Evolutionary conservation across 2,329 filamentous ascomycete species (phyloP).

Genomic region (Cercospora zeina): DNA sequence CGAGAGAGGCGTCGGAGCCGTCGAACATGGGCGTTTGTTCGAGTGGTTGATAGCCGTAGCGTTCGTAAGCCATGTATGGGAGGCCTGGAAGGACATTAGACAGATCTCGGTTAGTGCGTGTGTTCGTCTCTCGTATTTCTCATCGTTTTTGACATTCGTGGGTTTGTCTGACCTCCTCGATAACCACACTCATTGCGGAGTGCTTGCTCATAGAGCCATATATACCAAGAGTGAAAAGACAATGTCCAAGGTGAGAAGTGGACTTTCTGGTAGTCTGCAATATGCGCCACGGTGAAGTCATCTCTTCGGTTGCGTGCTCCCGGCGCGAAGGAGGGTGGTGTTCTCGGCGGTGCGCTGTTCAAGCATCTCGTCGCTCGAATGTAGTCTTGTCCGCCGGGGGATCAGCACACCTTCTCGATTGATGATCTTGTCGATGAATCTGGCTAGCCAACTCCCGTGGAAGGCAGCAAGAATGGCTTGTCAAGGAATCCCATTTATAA

Average conservation of each 20-base stretch:
- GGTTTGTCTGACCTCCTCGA: conserved; percentile 14
- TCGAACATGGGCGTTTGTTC: conserved; percentile 56
- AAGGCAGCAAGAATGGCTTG: neutral
- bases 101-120: neutral
- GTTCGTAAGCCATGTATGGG: conserved; percentile 57
- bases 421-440: no score
- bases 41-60: conserved; percentile 45
- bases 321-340: conserved; percentile 19
- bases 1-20: conserved; percentile 50
- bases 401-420: neutral
- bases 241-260: conserved; percentile 36
- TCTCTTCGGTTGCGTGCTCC: conserved; percentile 32
- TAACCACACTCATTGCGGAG: conserved; percentile 43
- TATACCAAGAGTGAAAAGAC: conserved; percentile 47
- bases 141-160: neutral
- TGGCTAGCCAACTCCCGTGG: neutral
- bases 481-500: neutral
- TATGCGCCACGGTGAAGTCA: conserved; percentile 36
- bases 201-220: conserved; percentile 47
- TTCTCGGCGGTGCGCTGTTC: conserved; percentile 25
- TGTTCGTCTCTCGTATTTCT: conserved; percentile 37
- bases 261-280: conserved; percentile 27
- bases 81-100: conserved; percentile 20
- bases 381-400: conserved; percentile 31
- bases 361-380: conserved; percentile 34